Evolutionary conservation across 805 yeast genomes (phyloP), one percentile per base, ranked within the genome.

Genomic region (Candida ponderosae): DNA sequence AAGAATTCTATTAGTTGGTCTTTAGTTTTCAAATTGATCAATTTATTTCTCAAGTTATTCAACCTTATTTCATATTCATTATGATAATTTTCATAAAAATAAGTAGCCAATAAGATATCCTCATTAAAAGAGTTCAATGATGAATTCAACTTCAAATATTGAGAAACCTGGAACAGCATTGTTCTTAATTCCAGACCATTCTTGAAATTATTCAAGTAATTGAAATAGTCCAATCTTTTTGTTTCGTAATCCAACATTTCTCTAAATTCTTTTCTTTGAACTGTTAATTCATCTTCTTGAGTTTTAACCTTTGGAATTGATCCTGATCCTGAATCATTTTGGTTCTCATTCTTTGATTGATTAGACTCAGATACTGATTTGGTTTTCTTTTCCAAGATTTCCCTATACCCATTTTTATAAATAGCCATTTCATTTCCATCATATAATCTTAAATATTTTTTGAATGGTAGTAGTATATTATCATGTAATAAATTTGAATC

Each of bases 141-240:
- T 11, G 10, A 11, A 24, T 24, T 24, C 4, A 24, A 6, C 13
- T 24, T 24, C 13, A 24, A 24, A 24, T 24, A 24, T 24, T 24
- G 6, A 24, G 13, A 6, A 24, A 24, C 4, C 4, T 24, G 6
- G 4, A 9, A 24, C 5, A 24, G 13, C 13, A 13, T 6, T 24
- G 6, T 39, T 28, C 57, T 40, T 13, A 51, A 38, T 3, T 42
- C 29, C n/a, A 40, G 30, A 3, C 60, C 60, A 29, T 50, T 47
- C 29, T 41, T 44, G 31, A 46, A 47, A 19, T 44, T 51, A 34
- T 47, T 63, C 35, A 72, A 48, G 30, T 59, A 62, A 42, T 65
- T 66, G 47, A 65, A 56, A 49, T 72, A 72, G 36, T 70, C 73
- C 37, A 67, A 61, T 39, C 72, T 65, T 11, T 63, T 56, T 2